Evolutionary conservation across 371 early-diverging fungal species (phyloP), one percentile per base, ranked within the genome.

Genomic region (Actinomucor elegans): DNA sequence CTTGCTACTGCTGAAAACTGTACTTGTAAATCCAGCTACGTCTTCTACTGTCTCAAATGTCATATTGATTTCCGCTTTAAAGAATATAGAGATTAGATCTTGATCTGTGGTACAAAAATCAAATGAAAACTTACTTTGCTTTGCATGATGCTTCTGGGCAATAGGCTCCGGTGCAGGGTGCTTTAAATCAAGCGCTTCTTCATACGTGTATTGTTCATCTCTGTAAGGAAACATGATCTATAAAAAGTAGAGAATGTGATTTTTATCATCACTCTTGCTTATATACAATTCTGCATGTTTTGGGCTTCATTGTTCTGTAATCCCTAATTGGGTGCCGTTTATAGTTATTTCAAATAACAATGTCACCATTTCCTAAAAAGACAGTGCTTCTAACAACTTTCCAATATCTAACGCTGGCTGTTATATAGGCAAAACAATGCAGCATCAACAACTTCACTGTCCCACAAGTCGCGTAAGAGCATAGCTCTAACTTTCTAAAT

Each of bases 11-110:
- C 34, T 35, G n/a, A 53, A 57, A 7, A 62, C 48, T 20, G 52
- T 36, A 4, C 11, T 21, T 12, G 37, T 34, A 42, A 62, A 62
- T 0, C 52, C 55, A 20, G 42, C 49, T 14, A 44, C 63, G 21
- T 62, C 63, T 8, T 62, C 49, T 0, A 52, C 53, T 12, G 21
- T 38, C 26, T 62, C 63, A 57, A 62, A 62, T 12, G 38, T 38
- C 53, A 62, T 49, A 34, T 54, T 63, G 26, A 57, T 63, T 0
- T 42, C 27, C 17, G 63, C 63, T 63, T 51, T 9, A 35, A 2
- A 28, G 11, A 27, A 31, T 12, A 17, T 17, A 24, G 15, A 8
- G 46, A 26, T 23, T 40, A 37, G 1, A n/a, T 45, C 10, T 43
- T 17, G 7, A 31, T 31, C 11, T 31, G 14, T 41, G 26, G n/a